Evolutionary conservation across 257 asterid genomes (phyloP), one percentile per base, ranked within the genome.

Genomic region (Galeopsis tetrahit): DNA sequence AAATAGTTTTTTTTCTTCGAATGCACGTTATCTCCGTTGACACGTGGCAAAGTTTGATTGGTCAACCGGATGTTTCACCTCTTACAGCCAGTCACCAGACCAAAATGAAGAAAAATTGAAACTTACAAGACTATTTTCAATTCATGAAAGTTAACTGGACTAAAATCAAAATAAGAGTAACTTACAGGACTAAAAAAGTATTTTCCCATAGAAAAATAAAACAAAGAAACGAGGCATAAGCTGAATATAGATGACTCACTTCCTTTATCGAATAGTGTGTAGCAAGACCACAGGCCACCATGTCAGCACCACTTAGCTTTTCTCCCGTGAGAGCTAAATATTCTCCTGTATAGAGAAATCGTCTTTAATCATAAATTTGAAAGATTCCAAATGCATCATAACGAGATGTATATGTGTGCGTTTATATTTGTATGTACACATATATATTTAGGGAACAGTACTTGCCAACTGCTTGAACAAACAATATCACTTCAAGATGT

Each of bases 211-310:
- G 28, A 4, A 43, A 15, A 40, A 44, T 5, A 17, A 38, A 56
- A 71, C 2, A 61, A 10, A 63, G 15, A 67, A 61, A 69, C 14
- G n/a, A 53, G 70, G 34, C n/a, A 28, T 28, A 31, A 66, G 32
- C 1, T 32, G 69, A 70, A 5, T 53, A 42, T 40, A 60, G 82
- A 82, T 68, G 75, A 85, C 78, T 66, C 73, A 92, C 98, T 80
- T 90, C 98, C 80, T 81, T 88, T 64, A 86, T 72, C 31, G 88
- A 81, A 77, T 80, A 95, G 78, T 95, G 99, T 61, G 99, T 92
- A 52, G 96, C 99, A 77, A 95, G 98, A 82, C 94, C 97, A 67
- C 93, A 88, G 15, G 96, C 96, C 85, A 95, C 76, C 98, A 95
- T 92, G 68, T 92, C 99, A 62, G 82, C 89, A 40, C 98, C 98